Evolutionary conservation across 345 rosid genomes (phyloP).

Genomic region (Hypericum perforatum): DNA sequence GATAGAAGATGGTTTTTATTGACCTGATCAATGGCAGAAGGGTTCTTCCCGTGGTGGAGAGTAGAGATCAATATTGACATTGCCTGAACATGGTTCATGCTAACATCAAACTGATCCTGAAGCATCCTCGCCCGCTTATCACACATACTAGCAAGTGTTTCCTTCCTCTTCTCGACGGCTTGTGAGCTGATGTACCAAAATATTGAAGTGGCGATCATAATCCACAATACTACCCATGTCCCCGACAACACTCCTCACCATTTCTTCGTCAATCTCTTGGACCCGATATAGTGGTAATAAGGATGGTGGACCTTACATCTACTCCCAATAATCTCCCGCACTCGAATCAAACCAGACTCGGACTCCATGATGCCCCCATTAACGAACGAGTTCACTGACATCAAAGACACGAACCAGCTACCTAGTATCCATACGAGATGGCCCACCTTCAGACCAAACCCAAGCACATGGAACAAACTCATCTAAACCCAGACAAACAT

Average conservation of each 20-base stretch:
- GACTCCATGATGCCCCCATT: conserved; percentile 46
- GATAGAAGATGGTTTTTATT: conserved; percentile 15
- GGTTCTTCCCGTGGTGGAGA: conserved; percentile 81
- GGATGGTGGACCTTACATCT: conserved; percentile 45
- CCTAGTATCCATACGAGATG: conserved; percentile 75
- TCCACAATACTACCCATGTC: conserved; percentile 55
- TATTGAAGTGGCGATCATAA: conserved; percentile 34
- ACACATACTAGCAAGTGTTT: conserved; percentile 73
- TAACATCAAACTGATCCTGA: conserved; percentile 96
- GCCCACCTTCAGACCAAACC: conserved; percentile 77
- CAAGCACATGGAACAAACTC: conserved; percentile 65
- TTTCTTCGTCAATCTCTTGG: conserved; percentile 38
- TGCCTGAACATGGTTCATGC: conserved; percentile 96
- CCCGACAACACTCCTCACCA: conserved; percentile 58
- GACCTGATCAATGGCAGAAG: conserved; percentile 97
- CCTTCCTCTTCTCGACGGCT: conserved; percentile 74
- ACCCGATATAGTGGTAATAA: conserved; percentile 46
- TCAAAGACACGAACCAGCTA: conserved; percentile 55
- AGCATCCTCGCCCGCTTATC: conserved; percentile 97
- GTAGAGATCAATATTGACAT: conserved; percentile 92
- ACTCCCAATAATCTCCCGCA: conserved; percentile 41
- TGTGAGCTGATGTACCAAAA: conserved; percentile 59
- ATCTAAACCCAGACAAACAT: conserved; percentile 35
- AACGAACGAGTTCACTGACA: conserved; percentile 53
- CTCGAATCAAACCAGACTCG: conserved; percentile 36